Evolutionary conservation across 228 moss, liverwort and hornwort species (phyloP).

Genomic region (Sphagnum magellanicum): DNA sequence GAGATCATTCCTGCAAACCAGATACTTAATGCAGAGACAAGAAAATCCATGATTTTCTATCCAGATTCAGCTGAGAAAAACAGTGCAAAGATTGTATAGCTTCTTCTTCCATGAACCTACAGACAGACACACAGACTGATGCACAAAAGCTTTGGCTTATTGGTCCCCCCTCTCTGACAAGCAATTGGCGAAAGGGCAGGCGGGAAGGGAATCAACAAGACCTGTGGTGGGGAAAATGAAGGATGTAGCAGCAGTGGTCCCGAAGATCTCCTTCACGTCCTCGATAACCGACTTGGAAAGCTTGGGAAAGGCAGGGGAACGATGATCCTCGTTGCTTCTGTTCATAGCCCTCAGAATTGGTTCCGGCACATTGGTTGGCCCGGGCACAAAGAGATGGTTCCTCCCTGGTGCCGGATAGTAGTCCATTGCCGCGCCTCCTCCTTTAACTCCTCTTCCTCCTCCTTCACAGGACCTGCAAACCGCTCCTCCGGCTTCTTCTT

Average conservation of each 20-base stretch:
- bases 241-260: slow-evolving; percentile 42
- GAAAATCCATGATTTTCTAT: no score
- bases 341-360: slow-evolving; percentile 55
- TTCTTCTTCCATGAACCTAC: no score
- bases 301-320: slow-evolving; percentile 75
- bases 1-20: no score
- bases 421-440: slow-evolving; percentile 19
- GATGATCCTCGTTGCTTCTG: slow-evolving; percentile 91
- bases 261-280: slow-evolving; percentile 73
- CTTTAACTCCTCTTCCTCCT: neutral
- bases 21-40: no score
- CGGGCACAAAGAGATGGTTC: slow-evolving; percentile 64
- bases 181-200: no score
- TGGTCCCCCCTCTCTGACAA: no score
- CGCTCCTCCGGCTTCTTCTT: no score
- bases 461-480: no score
- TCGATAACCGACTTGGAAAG: slow-evolving; percentile 73
- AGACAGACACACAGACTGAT: no score
- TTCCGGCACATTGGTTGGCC: slow-evolving; percentile 70
- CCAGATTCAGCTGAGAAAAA: no score
- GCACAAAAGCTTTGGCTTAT: no score
- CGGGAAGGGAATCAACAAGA: slow-evolving; percentile 6
- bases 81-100: no score
- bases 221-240: slow-evolving; percentile 91
- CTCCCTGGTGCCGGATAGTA: slow-evolving; percentile 61